These are phyloP conservation scores for Gracilaria domingensis DNA, from an alignment of 23 red algal genomes.

Conservation along the genomic window DNA sequence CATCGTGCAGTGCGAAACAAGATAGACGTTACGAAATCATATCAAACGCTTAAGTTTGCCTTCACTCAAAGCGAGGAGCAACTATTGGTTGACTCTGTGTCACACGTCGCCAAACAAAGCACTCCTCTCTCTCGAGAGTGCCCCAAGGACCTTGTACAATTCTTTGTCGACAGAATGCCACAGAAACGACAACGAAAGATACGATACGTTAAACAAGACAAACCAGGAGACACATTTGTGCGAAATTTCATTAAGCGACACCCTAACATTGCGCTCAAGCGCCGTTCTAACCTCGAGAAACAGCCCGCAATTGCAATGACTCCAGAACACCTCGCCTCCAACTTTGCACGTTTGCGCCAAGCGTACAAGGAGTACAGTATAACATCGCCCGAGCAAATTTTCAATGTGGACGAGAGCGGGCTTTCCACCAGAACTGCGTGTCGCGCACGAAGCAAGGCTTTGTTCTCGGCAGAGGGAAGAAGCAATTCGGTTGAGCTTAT, in stretches of 20 bases:
- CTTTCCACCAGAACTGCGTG: background rate
- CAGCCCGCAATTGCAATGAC: background rate
- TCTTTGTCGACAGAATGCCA: background rate
- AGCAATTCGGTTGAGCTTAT: conserved; percentile 19
- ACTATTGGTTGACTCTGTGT: background rate
- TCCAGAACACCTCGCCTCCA: background rate
- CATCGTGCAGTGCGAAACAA: background rate
- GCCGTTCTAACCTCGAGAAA: background rate
- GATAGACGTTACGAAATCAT: background rate
- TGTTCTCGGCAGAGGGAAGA: background rate
- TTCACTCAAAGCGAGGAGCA: background rate
- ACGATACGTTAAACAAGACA: background rate
- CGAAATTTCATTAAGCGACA: background rate
- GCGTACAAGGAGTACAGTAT: background rate
- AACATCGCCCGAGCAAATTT: background rate
- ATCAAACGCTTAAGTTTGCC: background rate
- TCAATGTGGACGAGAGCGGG: background rate
- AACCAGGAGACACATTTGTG: background rate
- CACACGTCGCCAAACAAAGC: background rate
- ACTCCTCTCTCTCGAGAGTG: background rate
- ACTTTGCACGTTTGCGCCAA: background rate
- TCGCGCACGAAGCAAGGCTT: background rate
- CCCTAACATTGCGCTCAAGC: background rate
- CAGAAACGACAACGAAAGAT: background rate
- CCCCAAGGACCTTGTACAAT: background rate